phyloP scores from a whole-genome alignment of 2,329 filamentous ascomycete species.

The Corinectria fuckeliana region DNA sequence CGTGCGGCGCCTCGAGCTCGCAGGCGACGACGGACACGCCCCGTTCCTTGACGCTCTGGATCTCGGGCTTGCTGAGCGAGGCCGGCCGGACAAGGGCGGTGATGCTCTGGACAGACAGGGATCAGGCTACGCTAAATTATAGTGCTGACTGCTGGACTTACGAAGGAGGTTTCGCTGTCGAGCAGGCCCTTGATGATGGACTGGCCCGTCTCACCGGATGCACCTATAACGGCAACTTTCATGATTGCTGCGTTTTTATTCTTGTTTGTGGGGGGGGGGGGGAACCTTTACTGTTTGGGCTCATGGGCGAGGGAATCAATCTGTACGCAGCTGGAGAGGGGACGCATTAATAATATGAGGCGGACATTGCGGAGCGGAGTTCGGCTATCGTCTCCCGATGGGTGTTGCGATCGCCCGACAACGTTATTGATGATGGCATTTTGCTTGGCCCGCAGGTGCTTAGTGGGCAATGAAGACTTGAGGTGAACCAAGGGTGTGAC shows the following conservation, averaged over 20 bases:
- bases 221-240: slow-evolving; percentile 14
- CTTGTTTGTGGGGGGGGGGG: not conserved
- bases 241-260: not conserved
- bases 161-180: not conserved
- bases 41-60: not conserved
- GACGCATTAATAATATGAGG: not conserved
- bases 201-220: slow-evolving; percentile 8
- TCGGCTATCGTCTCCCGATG: not conserved
- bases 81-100: slow-evolving; percentile 2
- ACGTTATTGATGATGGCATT: too few relatives aligned
- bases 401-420: too few relatives aligned
- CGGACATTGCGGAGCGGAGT: not conserved
- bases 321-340: too few relatives aligned
- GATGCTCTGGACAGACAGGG: not conserved
- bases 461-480: not conserved
- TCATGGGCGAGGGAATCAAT: too few relatives aligned
- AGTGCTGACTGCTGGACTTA: too few relatives aligned
- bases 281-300: too few relatives aligned
- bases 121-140: not conserved
- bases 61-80: slow-evolving; percentile 3
- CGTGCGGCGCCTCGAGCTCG: not conserved
- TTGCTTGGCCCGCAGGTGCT: not conserved
- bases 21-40: not conserved
- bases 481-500: too few relatives aligned
- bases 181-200: slow-evolving; percentile 9